A percentile compares a stretch with the other conserved stretches of the same genome.
phyloP scores from a whole-genome alignment of 2,329 filamentous ascomycete species.

The Cordyceps cicadae region DNA sequence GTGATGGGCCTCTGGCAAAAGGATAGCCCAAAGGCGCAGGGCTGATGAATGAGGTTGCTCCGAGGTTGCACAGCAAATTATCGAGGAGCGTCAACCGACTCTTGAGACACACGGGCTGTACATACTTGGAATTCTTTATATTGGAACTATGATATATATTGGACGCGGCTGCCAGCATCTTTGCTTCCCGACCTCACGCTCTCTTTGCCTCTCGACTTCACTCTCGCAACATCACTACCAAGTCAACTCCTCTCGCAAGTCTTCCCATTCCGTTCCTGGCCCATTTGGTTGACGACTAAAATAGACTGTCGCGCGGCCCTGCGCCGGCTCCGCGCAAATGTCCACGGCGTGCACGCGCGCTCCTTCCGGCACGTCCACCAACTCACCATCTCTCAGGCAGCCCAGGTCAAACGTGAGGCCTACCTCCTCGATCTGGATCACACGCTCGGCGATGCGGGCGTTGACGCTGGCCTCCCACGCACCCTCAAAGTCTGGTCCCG shows the following conservation, averaged over 20 bases:
- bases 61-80: too few relatives aligned
- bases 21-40: not conserved
- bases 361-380: slow-evolving; percentile 12
- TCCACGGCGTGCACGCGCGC: slow-evolving; percentile 10
- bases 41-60: too few relatives aligned
- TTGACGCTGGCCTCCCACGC: slow-evolving; percentile 11
- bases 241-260: slow-evolving; percentile 3
- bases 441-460: slow-evolving; percentile 10
- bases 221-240: not conserved
- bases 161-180: not conserved
- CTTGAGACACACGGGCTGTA: not conserved
- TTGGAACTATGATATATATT: not conserved
- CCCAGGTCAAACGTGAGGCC: slow-evolving; percentile 5
- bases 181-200: not conserved
- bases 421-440: slow-evolving; percentile 13
- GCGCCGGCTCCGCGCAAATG: slow-evolving; percentile 7
- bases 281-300: slow-evolving; percentile 4
- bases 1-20: not conserved
- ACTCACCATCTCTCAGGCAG: slow-evolving; percentile 13
- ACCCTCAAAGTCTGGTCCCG: slow-evolving; percentile 7
- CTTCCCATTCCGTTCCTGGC: slow-evolving; percentile 1
- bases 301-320: slow-evolving; percentile 1
- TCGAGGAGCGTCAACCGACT: too few relatives aligned
- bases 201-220: not conserved
- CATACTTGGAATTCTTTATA: not conserved